These are phyloP conservation scores for Teratosphaeria gauchensis DNA, from an alignment of 2,329 filamentous ascomycete genomes.

Conservation along the genomic window DNA sequence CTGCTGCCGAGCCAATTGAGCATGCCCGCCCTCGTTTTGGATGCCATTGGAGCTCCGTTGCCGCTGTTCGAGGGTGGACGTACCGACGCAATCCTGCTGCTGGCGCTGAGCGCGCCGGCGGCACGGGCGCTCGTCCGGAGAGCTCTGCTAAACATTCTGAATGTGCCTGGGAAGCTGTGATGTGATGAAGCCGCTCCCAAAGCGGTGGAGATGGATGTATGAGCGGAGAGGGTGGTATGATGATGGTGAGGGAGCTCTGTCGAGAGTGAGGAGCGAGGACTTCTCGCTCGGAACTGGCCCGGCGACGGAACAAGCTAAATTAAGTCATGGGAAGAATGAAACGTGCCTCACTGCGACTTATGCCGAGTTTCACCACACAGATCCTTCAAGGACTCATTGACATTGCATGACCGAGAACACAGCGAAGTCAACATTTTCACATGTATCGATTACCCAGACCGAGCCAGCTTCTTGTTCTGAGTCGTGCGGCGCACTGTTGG, in stretches of 20 bases:
- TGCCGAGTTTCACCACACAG: not conserved
- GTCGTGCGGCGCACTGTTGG: not conserved
- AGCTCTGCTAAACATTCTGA: conserved; percentile 93
- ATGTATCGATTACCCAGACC: not conserved
- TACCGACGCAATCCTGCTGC: conserved; percentile 88
- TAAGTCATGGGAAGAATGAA: not conserved
- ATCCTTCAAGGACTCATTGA: not conserved
- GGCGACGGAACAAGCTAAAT: not conserved
- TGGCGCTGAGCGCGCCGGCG: conserved; percentile 86
- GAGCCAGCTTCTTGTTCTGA: no score
- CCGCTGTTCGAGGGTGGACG: conserved; percentile 46
- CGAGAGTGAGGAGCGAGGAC: not conserved
- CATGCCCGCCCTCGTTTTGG: conserved; percentile 8
- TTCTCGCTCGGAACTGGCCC: not conserved
- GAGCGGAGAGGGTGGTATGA: conserved; percentile 1
- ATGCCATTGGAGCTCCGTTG: conserved; percentile 34
- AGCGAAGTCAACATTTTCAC: not conserved
- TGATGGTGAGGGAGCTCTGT: not conserved
- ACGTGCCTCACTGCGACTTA: not conserved
- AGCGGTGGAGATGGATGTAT: conserved; percentile 9
- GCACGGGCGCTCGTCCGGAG: conserved; percentile 93
- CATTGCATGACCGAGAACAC: not conserved
- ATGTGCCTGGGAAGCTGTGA: conserved; percentile 36
- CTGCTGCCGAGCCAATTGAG: conserved; percentile 34
- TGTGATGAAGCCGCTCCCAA: conserved; percentile 19